phyloP scores from a whole-genome alignment of 305 asterid species.

The Solanum hybrid region DNA sequence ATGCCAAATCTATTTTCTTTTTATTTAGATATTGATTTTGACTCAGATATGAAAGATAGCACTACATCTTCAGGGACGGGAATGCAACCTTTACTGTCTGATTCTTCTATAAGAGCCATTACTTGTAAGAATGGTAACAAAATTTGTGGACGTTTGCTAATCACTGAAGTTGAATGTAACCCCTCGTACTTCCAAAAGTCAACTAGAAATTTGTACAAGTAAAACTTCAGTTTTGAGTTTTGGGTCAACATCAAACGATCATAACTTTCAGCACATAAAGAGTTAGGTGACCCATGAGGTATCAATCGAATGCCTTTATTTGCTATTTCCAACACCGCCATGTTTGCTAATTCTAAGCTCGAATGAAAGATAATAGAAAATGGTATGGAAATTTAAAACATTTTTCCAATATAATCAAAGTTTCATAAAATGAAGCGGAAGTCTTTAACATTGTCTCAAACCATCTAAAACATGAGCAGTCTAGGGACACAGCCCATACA shows the following conservation, averaged over 20 bases:
- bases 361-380: too few species aligned
- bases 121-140: conserved; percentile 58
- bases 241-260: not conserved
- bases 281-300: not conserved
- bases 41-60: not conserved
- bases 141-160: conserved; percentile 41
- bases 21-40: not conserved
- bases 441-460: too few species aligned
- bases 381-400: too few species aligned
- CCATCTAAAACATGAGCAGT: too few species aligned
- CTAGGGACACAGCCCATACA: too few species aligned
- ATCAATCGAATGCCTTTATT: not conserved
- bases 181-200: too few species aligned
- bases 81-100: not conserved
- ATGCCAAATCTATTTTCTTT: not conserved
- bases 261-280: not conserved
- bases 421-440: too few species aligned
- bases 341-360: not conserved
- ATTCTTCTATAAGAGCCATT: not conserved
- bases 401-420: too few species aligned
- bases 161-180: not conserved
- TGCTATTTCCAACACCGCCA: not conserved
- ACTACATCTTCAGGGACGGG: conserved; percentile 3
- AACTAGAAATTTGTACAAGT: not conserved
- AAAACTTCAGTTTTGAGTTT: too few species aligned